Percentiles rank a stretch among this genome's conserved stretches.
Conservation (phyloP, 345 rosid genomes). For the Citrus reticulata region DNA sequence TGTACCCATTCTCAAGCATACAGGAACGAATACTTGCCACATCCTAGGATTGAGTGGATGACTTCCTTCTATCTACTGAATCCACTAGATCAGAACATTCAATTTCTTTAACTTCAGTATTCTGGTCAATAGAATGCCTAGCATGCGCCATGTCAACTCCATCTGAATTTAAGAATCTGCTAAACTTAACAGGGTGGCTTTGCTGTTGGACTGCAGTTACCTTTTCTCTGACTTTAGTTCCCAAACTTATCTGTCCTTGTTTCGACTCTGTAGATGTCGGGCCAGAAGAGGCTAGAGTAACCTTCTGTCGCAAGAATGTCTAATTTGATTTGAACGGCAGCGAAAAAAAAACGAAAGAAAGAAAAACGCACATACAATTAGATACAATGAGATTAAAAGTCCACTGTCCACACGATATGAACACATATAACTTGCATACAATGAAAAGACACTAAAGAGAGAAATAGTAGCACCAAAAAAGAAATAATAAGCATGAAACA, state of each 20-base stretch:
- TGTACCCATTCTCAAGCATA: conserved; percentile 15
- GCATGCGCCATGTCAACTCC: neutral
- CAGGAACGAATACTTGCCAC: conserved; percentile 13
- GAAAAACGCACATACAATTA: neutral
- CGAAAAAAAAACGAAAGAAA: neutral
- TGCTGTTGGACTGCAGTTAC: conserved; percentile 8
- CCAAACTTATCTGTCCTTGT: conserved; percentile 29
- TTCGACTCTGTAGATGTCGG: conserved; percentile 36
- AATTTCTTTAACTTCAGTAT: conserved; percentile 19
- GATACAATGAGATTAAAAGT: neutral
- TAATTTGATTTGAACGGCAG: conserved; percentile 26
- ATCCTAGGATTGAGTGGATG: conserved; percentile 4
- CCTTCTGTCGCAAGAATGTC: conserved; percentile 95
- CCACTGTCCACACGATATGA: neutral
- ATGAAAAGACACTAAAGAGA: neutral
- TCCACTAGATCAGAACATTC: conserved; percentile 30
- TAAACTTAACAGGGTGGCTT: conserved; percentile 4
- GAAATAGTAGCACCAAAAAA: neutral
- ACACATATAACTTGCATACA: neutral
- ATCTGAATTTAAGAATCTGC: neutral
- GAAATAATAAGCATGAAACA: neutral
- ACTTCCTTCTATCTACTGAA: conserved; percentile 22
- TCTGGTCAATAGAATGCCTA: conserved; percentile 12
- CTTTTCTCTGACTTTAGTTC: conserved; percentile 26
- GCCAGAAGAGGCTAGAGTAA: conserved; percentile 60